These are phyloP conservation scores for Pseudognaphalium luteoalbum DNA, from an alignment of 129 eudicot genomes.

Conservation along the genomic window DNA sequence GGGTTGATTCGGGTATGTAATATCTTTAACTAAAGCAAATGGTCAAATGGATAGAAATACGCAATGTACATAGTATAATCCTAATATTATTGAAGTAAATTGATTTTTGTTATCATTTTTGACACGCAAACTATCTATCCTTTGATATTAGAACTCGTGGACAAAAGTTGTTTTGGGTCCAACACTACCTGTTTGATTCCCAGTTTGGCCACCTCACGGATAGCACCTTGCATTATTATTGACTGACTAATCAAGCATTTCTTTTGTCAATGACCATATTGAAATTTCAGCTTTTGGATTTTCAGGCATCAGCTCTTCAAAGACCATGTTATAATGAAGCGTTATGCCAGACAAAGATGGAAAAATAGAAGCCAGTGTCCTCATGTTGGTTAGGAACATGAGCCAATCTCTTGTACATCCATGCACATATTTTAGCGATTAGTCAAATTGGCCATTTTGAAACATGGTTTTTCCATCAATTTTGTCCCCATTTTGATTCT, in stretches of 20 bases:
- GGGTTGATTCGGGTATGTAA: background rate
- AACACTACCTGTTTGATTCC: background rate
- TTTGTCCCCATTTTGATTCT: conserved; percentile 24
- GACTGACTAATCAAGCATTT: background rate
- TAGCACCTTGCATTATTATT: background rate
- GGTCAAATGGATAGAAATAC: background rate
- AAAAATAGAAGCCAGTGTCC: conserved; percentile 25
- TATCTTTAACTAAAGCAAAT: background rate
- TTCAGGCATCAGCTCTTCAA: conserved; percentile 56
- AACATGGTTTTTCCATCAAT: background rate
- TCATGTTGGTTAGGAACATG: conserved; percentile 25
- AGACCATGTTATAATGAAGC: conserved; percentile 29
- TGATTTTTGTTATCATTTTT: no score
- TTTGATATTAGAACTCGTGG: no score
- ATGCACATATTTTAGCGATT: conserved; percentile 17
- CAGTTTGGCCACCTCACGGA: background rate
- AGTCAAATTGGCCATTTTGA: conserved; percentile 29
- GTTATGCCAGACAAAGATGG: conserved; percentile 24
- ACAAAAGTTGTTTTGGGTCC: background rate
- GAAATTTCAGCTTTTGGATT: background rate
- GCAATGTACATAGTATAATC: background rate
- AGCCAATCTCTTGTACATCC: conserved; percentile 22
- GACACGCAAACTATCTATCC: background rate
- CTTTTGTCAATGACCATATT: background rate
- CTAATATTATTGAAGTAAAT: background rate